These are phyloP conservation scores for Fusarium pilosicola DNA, from an alignment of 2,329 filamentous ascomycete genomes.

Conservation along the genomic window DNA sequence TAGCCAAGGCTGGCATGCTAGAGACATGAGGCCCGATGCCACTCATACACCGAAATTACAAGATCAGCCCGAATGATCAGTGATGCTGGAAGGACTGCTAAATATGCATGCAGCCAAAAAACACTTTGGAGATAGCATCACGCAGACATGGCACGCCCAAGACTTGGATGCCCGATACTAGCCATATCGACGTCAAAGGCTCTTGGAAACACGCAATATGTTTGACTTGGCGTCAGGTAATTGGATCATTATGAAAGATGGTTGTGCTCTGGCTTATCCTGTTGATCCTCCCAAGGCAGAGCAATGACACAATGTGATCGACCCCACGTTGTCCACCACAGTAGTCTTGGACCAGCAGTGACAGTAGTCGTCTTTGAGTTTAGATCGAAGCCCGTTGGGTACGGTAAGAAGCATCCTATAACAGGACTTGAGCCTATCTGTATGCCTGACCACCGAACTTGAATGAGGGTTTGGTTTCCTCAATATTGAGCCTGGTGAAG, in stretches of 20 bases:
- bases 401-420: background rate
- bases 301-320: background rate
- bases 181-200: background rate
- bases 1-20: background rate
- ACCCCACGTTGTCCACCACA: background rate
- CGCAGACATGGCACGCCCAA: background rate
- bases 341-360: background rate
- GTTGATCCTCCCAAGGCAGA: background rate
- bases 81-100: background rate
- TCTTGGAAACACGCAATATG: background rate
- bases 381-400: background rate
- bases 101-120: background rate
- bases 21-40: background rate
- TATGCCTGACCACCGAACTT: background rate
- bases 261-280: background rate
- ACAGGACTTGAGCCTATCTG: background rate
- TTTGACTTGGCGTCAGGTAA: constrained; percentile 1
- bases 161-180: background rate
- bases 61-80: constrained; percentile 1
- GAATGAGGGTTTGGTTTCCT: background rate
- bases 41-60: constrained; percentile 13
- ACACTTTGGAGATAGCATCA: background rate
- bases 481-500: background rate
- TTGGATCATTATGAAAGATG: background rate
- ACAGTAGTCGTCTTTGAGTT: background rate